Conservation (phyloP, 2,329 filamentous ascomycete genomes). For the Dactylonectria estremocensis region DNA sequence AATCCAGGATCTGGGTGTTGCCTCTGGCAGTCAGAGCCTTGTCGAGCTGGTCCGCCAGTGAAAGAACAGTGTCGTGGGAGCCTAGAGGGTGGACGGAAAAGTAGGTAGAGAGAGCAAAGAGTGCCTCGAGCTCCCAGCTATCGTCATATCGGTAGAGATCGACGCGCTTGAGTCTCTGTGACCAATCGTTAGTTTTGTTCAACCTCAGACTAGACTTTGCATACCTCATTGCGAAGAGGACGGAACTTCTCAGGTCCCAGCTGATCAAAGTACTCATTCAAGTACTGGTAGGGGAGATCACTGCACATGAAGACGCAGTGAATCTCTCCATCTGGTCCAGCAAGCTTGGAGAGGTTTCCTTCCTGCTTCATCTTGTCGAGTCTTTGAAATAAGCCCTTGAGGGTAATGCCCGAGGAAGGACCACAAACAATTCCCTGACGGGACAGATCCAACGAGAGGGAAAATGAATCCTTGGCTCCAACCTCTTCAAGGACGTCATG, state of each 20-base stretch:
- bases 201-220: neutral
- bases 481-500: constrained; percentile 71
- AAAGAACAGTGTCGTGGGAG: constrained; percentile 44
- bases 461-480: constrained; percentile 67
- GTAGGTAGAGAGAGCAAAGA: constrained; percentile 57
- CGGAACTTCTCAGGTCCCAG: constrained; percentile 64
- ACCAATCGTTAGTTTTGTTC: constrained; percentile 35
- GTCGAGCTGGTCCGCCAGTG: constrained; percentile 44
- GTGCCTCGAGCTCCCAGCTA: constrained; percentile 65
- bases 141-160: constrained; percentile 70
- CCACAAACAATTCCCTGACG: constrained; percentile 73
- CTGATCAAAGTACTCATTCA: constrained; percentile 72
- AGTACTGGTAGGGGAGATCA: constrained; percentile 74
- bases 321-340: constrained; percentile 62
- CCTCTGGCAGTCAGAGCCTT: constrained; percentile 46
- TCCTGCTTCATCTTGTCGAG: constrained; percentile 63
- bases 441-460: constrained; percentile 67
- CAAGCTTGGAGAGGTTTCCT: constrained; percentile 61
- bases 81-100: constrained; percentile 46
- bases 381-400: constrained; percentile 66
- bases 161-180: constrained; percentile 62
- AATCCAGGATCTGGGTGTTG: constrained; percentile 59
- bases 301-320: constrained; percentile 74
- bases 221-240: constrained; percentile 60
- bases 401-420: constrained; percentile 72